Percentiles rank a stretch among this genome's conserved stretches.
These are phyloP conservation scores for Debaryomyces sp. DNA, from an alignment of 1,139 yeast genomes.

Conservation along the genomic window DNA sequence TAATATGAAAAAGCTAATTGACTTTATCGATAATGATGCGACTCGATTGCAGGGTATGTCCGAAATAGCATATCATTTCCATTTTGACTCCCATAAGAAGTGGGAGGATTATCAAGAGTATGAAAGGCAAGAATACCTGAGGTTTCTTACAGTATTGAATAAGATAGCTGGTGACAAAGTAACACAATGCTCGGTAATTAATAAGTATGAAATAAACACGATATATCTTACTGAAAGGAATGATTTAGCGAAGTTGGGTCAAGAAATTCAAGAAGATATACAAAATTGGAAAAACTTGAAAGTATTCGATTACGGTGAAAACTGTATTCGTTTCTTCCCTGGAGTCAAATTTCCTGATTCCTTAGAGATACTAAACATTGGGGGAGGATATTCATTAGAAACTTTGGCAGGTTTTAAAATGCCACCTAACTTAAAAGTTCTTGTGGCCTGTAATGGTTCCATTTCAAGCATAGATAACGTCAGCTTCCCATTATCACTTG, in stretches of 20 bases:
- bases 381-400: constrained; percentile 46
- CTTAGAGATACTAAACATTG: constrained; percentile 41
- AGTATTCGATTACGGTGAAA: constrained; percentile 42
- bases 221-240: constrained; percentile 38
- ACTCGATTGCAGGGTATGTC: constrained; percentile 20
- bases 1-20: constrained; percentile 23
- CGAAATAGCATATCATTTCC: constrained; percentile 41
- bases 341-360: constrained; percentile 45
- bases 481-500: constrained; percentile 35
- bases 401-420: constrained; percentile 46
- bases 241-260: constrained; percentile 36
- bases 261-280: constrained; percentile 45
- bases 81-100: constrained; percentile 36
- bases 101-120: constrained; percentile 35
- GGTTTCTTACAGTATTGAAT: constrained; percentile 27
- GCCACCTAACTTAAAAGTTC: constrained; percentile 35
- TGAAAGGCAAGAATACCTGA: constrained; percentile 29
- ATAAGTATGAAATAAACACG: constrained; percentile 41
- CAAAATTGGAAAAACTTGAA: constrained; percentile 37
- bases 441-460: constrained; percentile 40
- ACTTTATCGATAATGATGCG: constrained; percentile 25
- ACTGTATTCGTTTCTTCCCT: constrained; percentile 41
- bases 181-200: constrained; percentile 41
- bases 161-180: constrained; percentile 32
- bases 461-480: constrained; percentile 42